These are phyloP conservation scores for Globisporangium carolinianum DNA, from an alignment of 352 stramenopile genomes.

Conservation along the genomic window DNA sequence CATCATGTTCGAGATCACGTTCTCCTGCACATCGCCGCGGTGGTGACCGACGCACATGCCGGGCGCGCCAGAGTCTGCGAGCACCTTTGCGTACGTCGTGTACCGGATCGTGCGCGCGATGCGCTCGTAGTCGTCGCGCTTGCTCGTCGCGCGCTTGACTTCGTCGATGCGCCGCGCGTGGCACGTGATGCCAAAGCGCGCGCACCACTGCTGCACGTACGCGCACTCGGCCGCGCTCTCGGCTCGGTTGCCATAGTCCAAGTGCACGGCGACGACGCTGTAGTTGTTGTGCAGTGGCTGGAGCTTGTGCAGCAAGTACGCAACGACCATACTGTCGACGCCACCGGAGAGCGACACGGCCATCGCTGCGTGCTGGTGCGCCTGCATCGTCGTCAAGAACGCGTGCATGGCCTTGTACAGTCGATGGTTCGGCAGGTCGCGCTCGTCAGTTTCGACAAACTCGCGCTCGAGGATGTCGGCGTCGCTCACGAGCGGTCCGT, in stretches of 20 bases:
- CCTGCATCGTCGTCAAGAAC: constrained; percentile 51
- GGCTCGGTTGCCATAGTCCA: constrained; percentile 96
- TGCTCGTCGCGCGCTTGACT: constrained; percentile 86
- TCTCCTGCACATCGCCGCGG: constrained; percentile 95
- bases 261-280: constrained; percentile 88
- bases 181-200: constrained; percentile 69
- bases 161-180: constrained; percentile 88
- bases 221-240: constrained; percentile 90
- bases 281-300: constrained; percentile 45
- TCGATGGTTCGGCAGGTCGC: constrained; percentile 54
- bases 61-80: constrained; percentile 57
- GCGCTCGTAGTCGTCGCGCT: constrained; percentile 94
- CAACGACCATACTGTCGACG: constrained; percentile 98
- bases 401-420: constrained; percentile 68
- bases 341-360: constrained; percentile 92
- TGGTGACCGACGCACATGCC: constrained; percentile 97
- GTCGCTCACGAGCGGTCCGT: background rate
- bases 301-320: constrained; percentile 88
- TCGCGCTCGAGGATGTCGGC: constrained; percentile 63
- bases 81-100: constrained; percentile 85
- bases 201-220: constrained; percentile 90
- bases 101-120: constrained; percentile 93
- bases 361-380: constrained; percentile 30
- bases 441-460: constrained; percentile 59
- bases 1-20: constrained; percentile 97